Evolutionary conservation across 768 basidiomycete genomes (phyloP).

Genomic region (Pilatotrama ljubarskyi): DNA sequence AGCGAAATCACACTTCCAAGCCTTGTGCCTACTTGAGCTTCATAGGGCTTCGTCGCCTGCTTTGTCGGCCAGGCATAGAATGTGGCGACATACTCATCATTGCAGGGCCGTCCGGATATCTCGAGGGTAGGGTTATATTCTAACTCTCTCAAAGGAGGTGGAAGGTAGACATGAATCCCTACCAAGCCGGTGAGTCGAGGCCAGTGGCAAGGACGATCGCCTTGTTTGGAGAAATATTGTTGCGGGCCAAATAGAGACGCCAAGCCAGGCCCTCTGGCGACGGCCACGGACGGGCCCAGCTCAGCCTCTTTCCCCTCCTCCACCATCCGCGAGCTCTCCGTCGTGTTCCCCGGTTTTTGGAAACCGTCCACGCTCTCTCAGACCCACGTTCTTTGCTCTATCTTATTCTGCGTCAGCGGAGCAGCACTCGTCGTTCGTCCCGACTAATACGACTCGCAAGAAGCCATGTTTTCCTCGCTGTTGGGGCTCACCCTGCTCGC

Average conservation of each 20-base stretch:
- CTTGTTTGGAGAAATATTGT: neutral
- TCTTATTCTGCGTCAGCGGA: neutral
- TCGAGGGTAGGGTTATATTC: too few species aligned
- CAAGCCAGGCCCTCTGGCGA: neutral
- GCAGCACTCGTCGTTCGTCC: neutral
- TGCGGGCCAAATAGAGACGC: conserved; percentile 7
- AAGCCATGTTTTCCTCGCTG: conserved; percentile 28
- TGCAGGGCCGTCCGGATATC: too few species aligned
- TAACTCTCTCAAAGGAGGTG: too few species aligned
- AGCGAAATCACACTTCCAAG: too few species aligned
- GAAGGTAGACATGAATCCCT: neutral
- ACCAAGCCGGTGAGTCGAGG: neutral
- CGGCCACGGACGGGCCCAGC: conserved; percentile 1
- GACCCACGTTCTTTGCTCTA: conserved; percentile 24
- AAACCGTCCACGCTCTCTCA: conserved; percentile 19
- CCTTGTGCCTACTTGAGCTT: too few species aligned
- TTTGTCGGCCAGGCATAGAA: too few species aligned
- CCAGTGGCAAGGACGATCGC: neutral
- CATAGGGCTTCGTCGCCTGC: too few species aligned
- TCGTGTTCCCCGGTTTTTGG: neutral
- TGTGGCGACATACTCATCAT: too few species aligned
- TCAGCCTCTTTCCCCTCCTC: conserved; percentile 7
- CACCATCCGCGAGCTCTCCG: neutral
- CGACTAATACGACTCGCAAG: conserved; percentile 5
- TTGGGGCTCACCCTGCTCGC: conserved; percentile 23